A percentile compares a stretch with the other conserved stretches of the same genome.
These are phyloP conservation scores for Fragilaria crotonensis DNA, from an alignment of 108 stramenopile species.

Conservation along the genomic window DNA sequence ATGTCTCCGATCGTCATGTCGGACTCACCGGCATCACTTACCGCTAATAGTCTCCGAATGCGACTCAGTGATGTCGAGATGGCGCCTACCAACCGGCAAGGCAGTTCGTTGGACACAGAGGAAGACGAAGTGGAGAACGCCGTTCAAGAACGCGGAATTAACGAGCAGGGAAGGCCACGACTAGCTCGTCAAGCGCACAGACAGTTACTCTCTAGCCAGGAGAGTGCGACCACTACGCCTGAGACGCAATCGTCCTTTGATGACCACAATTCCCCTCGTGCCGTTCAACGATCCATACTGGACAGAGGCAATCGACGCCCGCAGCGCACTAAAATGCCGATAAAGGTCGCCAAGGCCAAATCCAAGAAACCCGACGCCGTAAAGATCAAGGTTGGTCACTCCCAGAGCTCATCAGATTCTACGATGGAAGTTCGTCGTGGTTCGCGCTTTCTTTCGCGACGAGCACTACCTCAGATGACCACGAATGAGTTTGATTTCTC, in stretches of 20 bases:
- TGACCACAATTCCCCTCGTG: background rate
- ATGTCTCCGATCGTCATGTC: conserved; percentile 20
- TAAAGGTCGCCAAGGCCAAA: background rate
- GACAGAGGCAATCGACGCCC: no score
- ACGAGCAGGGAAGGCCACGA: background rate
- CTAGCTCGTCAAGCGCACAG: background rate
- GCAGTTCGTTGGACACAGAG: no score
- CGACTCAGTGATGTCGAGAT: no score
- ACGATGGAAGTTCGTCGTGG: background rate
- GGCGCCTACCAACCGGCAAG: no score
- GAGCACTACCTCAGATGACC: background rate
- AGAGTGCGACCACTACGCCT: background rate
- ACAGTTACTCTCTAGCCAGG: background rate
- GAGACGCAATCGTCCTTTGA: background rate
- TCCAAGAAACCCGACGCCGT: background rate
- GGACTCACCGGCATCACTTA: background rate
- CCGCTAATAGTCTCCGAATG: background rate
- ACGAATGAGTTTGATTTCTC: background rate
- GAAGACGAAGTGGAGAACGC: background rate
- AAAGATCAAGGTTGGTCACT: background rate
- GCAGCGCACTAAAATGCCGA: background rate
- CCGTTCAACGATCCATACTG: background rate
- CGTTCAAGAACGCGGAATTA: background rate
- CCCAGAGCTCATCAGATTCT: background rate
- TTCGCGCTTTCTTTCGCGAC: background rate